A percentile compares a stretch with the other conserved stretches of the same genome.
Conservation (phyloP, 2,329 filamentous ascomycete species). For the Colletotrichum falcatum region DNA sequence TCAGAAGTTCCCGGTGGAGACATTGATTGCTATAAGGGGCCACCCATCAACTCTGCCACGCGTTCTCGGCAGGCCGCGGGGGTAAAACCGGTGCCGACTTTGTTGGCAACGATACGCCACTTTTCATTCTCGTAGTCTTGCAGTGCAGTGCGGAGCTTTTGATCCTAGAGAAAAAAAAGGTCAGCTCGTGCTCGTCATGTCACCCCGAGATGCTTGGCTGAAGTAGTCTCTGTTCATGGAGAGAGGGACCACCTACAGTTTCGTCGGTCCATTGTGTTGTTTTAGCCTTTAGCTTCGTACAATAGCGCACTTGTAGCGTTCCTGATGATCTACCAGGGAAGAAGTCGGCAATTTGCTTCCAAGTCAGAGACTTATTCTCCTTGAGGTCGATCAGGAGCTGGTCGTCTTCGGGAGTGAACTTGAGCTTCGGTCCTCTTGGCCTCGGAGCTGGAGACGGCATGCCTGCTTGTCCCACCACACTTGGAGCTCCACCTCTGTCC, state of each 20-base stretch:
- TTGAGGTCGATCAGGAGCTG: slow-evolving; percentile 89
- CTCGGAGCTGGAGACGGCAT: slow-evolving; percentile 87
- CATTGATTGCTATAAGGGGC: slow-evolving; percentile 66
- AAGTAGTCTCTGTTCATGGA: neutral
- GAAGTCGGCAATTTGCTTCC: slow-evolving; percentile 98
- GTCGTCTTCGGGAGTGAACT: slow-evolving; percentile 94
- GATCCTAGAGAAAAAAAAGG: slow-evolving; percentile 65
- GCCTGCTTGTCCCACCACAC: slow-evolving; percentile 85
- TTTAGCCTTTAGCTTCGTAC: slow-evolving; percentile 94
- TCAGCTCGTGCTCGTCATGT: slow-evolving; percentile 21
- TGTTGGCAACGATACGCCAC: slow-evolving; percentile 91
- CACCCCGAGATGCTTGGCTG: slow-evolving; percentile 44
- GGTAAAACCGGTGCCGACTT: slow-evolving; percentile 91
- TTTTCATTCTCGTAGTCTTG: slow-evolving; percentile 91
- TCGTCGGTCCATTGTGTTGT: slow-evolving; percentile 94
- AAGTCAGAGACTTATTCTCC: slow-evolving; percentile 93
- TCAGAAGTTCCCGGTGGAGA: slow-evolving; percentile 62
- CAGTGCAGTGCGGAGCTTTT: slow-evolving; percentile 80
- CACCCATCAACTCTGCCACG: slow-evolving; percentile 70
- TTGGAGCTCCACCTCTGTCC: slow-evolving; percentile 76
- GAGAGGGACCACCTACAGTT: slow-evolving; percentile 74
- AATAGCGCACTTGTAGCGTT: slow-evolving; percentile 93
- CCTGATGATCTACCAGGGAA: slow-evolving; percentile 92
- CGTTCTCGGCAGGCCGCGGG: slow-evolving; percentile 88
- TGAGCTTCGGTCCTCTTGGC: slow-evolving; percentile 89